phyloP scores from a whole-genome alignment of 2,329 filamentous ascomycete species.

The Curvularia spicifera region DNA sequence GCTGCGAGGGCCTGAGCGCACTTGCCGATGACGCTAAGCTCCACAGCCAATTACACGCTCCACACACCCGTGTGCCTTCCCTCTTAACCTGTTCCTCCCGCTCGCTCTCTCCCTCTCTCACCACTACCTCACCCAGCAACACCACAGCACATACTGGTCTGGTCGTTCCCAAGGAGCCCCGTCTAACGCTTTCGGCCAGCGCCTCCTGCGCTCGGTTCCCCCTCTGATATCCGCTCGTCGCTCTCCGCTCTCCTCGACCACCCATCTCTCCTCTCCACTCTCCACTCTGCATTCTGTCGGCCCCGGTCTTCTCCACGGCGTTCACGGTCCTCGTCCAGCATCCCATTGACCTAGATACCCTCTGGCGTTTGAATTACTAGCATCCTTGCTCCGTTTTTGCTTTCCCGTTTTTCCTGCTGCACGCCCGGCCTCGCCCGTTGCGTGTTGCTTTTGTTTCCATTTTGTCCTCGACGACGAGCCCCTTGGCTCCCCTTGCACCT shows the following conservation, averaged over 20 bases:
- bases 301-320: constrained; percentile 46
- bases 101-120: constrained; percentile 33
- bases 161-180: constrained; percentile 45
- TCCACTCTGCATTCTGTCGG: constrained; percentile 36
- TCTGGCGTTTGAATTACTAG: constrained; percentile 35
- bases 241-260: constrained; percentile 40
- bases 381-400: constrained; percentile 12
- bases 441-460: constrained; percentile 26
- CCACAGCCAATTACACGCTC: constrained; percentile 28
- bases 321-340: constrained; percentile 46
- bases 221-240: constrained; percentile 27
- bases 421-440: constrained; percentile 19
- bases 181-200: constrained; percentile 51
- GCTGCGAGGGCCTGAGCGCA: constrained; percentile 20
- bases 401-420: constrained; percentile 27
- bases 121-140: constrained; percentile 36
- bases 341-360: constrained; percentile 47
- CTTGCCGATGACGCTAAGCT: constrained; percentile 28
- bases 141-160: constrained; percentile 39
- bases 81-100: constrained; percentile 38
- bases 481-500: constrained; percentile 16
- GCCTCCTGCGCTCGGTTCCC: constrained; percentile 50
- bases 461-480: constrained; percentile 19
- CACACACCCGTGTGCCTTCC: constrained; percentile 24
- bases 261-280: constrained; percentile 19